A percentile compares a stretch with the other conserved stretches of the same genome.
phyloP scores from a whole-genome alignment of 139 green algal species.

The Picochlorum sp. region DNA sequence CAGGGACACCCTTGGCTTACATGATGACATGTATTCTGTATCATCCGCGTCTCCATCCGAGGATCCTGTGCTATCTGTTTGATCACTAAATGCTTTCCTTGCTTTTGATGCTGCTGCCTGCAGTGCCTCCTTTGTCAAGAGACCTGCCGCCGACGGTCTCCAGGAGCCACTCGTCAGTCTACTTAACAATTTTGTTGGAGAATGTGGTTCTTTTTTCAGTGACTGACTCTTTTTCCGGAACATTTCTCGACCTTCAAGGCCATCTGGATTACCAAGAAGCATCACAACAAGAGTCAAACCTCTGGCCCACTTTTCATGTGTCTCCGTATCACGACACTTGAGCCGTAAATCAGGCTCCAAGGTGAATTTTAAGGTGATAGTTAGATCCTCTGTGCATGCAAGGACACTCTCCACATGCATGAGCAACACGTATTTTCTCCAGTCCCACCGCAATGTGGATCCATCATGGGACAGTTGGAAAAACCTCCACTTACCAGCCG shows the following conservation, averaged over 20 bases:
- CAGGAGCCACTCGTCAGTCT: constrained; percentile 4
- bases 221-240: background rate
- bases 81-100: constrained; percentile 4
- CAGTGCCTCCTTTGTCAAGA: constrained; percentile 10
- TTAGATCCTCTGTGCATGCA: constrained; percentile 19
- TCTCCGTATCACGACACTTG: constrained; percentile 12
- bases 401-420: constrained; percentile 24
- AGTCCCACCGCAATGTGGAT: constrained; percentile 34
- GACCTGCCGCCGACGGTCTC: background rate
- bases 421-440: constrained; percentile 37
- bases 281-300: constrained; percentile 29
- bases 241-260: constrained; percentile 4
- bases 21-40: background rate
- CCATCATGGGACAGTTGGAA: constrained; percentile 38
- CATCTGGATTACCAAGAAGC: constrained; percentile 30
- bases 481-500: constrained; percentile 7
- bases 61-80: background rate
- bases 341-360: constrained; percentile 39
- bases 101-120: constrained; percentile 4
- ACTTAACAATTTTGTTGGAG: background rate
- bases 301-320: constrained; percentile 17
- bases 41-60: background rate
- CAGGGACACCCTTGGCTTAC: background rate
- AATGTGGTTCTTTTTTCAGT: background rate
- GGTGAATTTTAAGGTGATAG: constrained; percentile 28